Percentiles rank a stretch among this genome's conserved stretches.
These are phyloP conservation scores for Pichia manshurica DNA, from an alignment of 805 yeast species.

Conservation along the genomic window DNA sequence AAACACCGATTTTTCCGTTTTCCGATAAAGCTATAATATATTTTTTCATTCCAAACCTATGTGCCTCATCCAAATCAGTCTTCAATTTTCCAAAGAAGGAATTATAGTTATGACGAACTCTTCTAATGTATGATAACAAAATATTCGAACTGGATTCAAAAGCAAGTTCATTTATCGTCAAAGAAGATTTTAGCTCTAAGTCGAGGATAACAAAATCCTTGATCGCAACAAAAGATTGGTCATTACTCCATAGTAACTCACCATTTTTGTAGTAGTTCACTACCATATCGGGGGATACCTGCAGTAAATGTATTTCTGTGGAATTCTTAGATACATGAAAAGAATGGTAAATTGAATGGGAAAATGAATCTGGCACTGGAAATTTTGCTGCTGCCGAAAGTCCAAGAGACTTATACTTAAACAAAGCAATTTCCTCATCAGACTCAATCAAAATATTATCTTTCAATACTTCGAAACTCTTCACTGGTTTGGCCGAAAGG, in stretches of 20 bases:
- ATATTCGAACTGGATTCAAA: slow-evolving; percentile 28
- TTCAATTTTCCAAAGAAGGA: slow-evolving; percentile 16
- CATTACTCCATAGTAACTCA: slow-evolving; percentile 35
- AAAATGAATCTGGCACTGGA: slow-evolving; percentile 17
- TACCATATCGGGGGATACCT: slow-evolving; percentile 13
- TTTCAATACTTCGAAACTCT: slow-evolving; percentile 2
- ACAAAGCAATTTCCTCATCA: slow-evolving; percentile 12
- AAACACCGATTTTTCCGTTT: slow-evolving; percentile 38
- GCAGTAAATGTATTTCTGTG: slow-evolving; percentile 13
- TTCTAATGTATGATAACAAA: slow-evolving; percentile 28
- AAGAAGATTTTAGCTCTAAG: slow-evolving; percentile 15
- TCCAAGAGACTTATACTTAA: slow-evolving; percentile 17
- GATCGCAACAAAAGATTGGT: slow-evolving; percentile 37
- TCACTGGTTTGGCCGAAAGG: not conserved
- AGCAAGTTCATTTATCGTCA: slow-evolving; percentile 26
- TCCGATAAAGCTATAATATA: slow-evolving; percentile 36
- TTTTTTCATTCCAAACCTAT: slow-evolving; percentile 44
- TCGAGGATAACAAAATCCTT: slow-evolving; percentile 32
- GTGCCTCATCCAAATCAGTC: slow-evolving; percentile 14
- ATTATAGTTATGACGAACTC: slow-evolving; percentile 28
- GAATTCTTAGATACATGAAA: slow-evolving; percentile 9
- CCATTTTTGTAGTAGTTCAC: slow-evolving; percentile 22
- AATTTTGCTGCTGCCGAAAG: slow-evolving; percentile 4
- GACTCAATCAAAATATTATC: slow-evolving; percentile 9
- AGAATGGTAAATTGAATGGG: slow-evolving; percentile 15